Conservation (phyloP, 441 rosid genomes). For the Erodium texanum region DNA sequence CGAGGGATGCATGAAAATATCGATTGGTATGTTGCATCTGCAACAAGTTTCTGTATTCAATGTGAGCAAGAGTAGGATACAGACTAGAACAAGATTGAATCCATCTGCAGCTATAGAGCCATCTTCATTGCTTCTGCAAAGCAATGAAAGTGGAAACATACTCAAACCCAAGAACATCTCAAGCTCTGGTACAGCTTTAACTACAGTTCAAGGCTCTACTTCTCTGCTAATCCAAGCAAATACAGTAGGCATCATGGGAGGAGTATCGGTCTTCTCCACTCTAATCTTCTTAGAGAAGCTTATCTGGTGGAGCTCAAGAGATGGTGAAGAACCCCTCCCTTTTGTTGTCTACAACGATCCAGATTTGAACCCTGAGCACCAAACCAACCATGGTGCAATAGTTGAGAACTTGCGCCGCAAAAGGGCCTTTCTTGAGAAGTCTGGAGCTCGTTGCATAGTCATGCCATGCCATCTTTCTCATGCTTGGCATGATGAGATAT, state of each 20-base stretch:
- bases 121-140: conserved; percentile 37
- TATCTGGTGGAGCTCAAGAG: conserved; percentile 44
- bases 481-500: conserved; percentile 57
- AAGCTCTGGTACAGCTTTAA: too few relatives aligned
- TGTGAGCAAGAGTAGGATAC: conserved; percentile 21
- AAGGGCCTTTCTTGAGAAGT: conserved; percentile 51
- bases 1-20: neutral
- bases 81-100: conserved; percentile 26
- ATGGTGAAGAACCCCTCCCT: conserved; percentile 38
- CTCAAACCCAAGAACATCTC: conserved; percentile 31
- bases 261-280: conserved; percentile 44
- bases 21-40: conserved; percentile 15
- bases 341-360: conserved; percentile 69
- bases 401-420: conserved; percentile 42
- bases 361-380: conserved; percentile 24
- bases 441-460: conserved; percentile 60
- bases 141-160: conserved; percentile 39
- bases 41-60: conserved; percentile 19
- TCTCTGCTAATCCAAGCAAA: conserved; percentile 38
- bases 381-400: conserved; percentile 25
- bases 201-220: conserved; percentile 20
- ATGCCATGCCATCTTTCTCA: conserved; percentile 73
- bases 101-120: conserved; percentile 36
- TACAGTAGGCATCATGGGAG: conserved; percentile 67
- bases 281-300: conserved; percentile 48